These are phyloP conservation scores for Crithidia brevicula DNA, from an alignment of 208 protist species.

Conservation along the genomic window DNA sequence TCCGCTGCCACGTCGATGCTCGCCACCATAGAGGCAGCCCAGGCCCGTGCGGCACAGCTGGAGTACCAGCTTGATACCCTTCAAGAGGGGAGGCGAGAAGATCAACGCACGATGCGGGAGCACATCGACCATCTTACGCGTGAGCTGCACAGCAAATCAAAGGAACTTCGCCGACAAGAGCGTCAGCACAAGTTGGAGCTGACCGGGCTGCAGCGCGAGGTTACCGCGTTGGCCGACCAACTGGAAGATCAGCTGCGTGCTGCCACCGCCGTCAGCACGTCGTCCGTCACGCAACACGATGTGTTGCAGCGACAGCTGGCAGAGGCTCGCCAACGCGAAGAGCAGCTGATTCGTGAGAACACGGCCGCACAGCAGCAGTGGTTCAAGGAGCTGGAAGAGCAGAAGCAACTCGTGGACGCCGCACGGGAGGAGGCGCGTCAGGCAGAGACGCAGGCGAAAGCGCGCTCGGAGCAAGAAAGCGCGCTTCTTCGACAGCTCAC, in stretches of 20 bases:
- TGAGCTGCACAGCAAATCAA: conserved; percentile 28
- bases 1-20: not conserved
- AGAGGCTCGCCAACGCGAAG: conserved; percentile 15
- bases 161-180: conserved; percentile 30
- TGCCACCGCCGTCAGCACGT: not conserved
- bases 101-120: conserved; percentile 35
- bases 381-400: conserved; percentile 31
- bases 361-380: conserved; percentile 19
- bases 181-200: conserved; percentile 46
- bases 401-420: conserved; percentile 21
- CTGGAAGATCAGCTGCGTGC: conserved; percentile 34
- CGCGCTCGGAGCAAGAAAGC: conserved; percentile 2
- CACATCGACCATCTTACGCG: conserved; percentile 46
- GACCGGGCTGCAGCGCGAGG: conserved; percentile 44
- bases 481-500: conserved; percentile 2
- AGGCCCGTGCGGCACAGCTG: conserved; percentile 26
- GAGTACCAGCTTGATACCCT: conserved; percentile 42
- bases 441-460: not conserved
- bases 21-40: conserved; percentile 11
- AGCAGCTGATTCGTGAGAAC: conserved; percentile 8
- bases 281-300: not conserved
- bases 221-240: conserved; percentile 40
- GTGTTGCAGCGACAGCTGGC: conserved; percentile 12
- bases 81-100: conserved; percentile 36
- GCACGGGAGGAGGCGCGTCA: conserved; percentile 4